Percentiles rank a stretch among this genome's conserved stretches.
Conservation (phyloP, 2,329 filamentous ascomycete genomes). For the Xylariaceae sp. region DNA sequence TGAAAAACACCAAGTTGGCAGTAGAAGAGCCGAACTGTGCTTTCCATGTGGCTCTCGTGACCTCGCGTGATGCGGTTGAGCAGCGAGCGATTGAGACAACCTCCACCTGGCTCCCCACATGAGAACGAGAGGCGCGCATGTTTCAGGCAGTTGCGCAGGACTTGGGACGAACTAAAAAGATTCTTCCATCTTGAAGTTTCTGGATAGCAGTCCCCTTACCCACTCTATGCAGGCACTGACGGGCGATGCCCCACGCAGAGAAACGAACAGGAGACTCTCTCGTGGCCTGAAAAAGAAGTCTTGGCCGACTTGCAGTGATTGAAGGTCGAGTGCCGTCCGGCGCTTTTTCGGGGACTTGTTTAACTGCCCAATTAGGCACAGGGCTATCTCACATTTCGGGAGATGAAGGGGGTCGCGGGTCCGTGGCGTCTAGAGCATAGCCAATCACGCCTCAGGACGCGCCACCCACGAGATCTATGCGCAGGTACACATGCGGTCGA, state of each 20-base stretch:
- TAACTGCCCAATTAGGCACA: conserved; percentile 17
- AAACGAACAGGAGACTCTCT: too few species aligned
- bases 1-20: too few species aligned
- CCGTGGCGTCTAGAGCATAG: not conserved
- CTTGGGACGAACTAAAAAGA: too few species aligned
- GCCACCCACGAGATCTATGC: conserved; percentile 20
- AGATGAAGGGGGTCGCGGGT: conserved; percentile 5
- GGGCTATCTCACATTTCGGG: conserved; percentile 2
- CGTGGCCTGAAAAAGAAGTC: not conserved
- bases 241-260: too few species aligned
- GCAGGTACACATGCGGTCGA: conserved; percentile 26
- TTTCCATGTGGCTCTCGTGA: too few species aligned
- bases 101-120: conserved; percentile 4
- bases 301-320: conserved; percentile 3
- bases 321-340: conserved; percentile 13
- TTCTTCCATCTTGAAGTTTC: too few species aligned
- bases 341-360: conserved; percentile 15
- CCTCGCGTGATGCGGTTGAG: too few species aligned
- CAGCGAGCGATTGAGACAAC: too few species aligned
- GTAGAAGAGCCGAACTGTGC: too few species aligned
- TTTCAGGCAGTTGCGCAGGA: conserved; percentile 8
- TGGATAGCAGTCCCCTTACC: too few species aligned
- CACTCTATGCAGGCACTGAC: not conserved
- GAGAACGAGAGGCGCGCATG: conserved; percentile 3
- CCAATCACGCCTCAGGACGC: conserved; percentile 12